phyloP scores from a whole-genome alignment of 345 rosid genomes.

The Heritiera fomes region DNA sequence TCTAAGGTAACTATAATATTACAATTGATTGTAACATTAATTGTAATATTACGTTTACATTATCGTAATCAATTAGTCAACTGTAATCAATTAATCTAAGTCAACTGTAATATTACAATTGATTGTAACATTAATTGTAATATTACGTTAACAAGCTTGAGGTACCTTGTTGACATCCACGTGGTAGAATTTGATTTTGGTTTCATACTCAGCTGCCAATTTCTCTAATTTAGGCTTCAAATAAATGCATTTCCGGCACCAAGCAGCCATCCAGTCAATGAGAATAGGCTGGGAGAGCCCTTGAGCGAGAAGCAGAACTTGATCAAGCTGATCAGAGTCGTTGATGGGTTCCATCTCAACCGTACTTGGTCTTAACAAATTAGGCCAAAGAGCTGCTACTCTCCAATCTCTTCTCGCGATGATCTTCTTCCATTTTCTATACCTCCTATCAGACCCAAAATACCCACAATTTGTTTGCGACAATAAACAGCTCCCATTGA shows the following conservation, averaged over 20 bases:
- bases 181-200: conserved; percentile 60
- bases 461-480: conserved; percentile 38
- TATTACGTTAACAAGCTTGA: no score
- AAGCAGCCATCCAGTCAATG: conserved; percentile 95
- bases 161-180: conserved; percentile 87
- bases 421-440: conserved; percentile 33
- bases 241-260: conserved; percentile 98
- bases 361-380: conserved; percentile 52
- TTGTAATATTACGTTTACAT: no score
- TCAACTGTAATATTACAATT: no score
- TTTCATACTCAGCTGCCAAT: conserved; percentile 59
- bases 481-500: conserved; percentile 34
- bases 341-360: conserved; percentile 77
- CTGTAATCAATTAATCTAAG: no score
- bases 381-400: conserved; percentile 54
- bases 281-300: conserved; percentile 68
- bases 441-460: conserved; percentile 28
- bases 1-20: no score
- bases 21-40: no score
- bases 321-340: conserved; percentile 68
- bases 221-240: conserved; percentile 93
- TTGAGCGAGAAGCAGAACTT: conserved; percentile 53
- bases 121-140: no score
- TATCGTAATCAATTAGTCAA: no score
- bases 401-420: conserved; percentile 39